Conservation (phyloP, 2,329 filamentous ascomycete genomes). For the Pseudogymnoascus sp. region DNA sequence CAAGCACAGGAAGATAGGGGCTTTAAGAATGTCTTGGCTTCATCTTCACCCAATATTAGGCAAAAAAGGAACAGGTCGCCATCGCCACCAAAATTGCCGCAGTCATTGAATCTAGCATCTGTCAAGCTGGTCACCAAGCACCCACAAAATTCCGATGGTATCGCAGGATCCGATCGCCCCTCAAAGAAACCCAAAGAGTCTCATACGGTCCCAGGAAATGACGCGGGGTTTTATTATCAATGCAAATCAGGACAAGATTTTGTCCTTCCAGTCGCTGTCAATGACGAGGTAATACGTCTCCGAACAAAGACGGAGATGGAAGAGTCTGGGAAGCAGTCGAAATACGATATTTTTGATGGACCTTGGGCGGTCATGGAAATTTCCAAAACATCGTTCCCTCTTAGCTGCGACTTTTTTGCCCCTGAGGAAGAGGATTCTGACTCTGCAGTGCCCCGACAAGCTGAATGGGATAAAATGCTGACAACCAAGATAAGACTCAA, state of each 20-base stretch:
- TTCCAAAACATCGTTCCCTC: neutral
- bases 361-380: constrained; percentile 8
- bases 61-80: neutral
- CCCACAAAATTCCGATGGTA: too few species aligned
- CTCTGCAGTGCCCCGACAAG: neutral
- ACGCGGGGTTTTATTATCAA: neutral
- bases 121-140: neutral
- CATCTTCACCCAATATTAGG: neutral
- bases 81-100: neutral
- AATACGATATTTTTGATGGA: constrained; percentile 10
- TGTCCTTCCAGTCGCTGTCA: neutral
- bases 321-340: neutral
- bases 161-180: neutral
- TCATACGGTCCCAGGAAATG: neutral
- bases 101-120: neutral
- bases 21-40: neutral
- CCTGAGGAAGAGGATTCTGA: neutral
- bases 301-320: neutral
- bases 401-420: neutral
- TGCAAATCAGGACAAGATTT: constrained; percentile 3
- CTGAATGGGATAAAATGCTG: constrained; percentile 9
- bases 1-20: too few species aligned
- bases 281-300: neutral
- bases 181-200: neutral
- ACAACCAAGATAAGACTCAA: neutral